Evolutionary conservation across 2,329 filamentous ascomycete genomes (phyloP), one percentile per base, ranked within the genome.

Genomic region (Cladophialophora exuberans): DNA sequence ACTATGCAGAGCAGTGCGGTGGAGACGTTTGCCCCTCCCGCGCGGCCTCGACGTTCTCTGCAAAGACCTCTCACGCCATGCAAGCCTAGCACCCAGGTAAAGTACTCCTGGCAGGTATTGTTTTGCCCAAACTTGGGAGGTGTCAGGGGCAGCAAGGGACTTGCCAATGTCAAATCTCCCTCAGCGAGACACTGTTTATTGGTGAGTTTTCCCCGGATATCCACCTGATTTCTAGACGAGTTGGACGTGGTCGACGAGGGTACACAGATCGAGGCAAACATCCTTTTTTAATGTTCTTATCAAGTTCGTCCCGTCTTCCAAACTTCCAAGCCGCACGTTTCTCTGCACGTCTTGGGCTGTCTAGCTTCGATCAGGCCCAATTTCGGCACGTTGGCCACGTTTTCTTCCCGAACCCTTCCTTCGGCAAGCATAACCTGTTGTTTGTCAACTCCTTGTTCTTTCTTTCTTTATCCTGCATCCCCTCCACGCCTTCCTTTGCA

Each of bases 371-470:
- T 25, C 45, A 38, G 42, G 20, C 41, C 38, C 30, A 30, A 35
- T 35, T 15, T 43, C 22, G 48, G 48, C 48, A 52, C 38, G 18
- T 44, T 26, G 22, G 20, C 45, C 45, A 48, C 45, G 45, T 38
- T 48, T 47, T 48, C 22, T 39, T 18, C 45, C n/a, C n/a, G n/a
- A n/a, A 48, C 31, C 20, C 31, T 20, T 13, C 18, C 45, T 31
- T 46, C 43, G 43, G 43, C 43, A 46, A 46, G 43, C 45, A 48
- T 48, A 26, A 39, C 22, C 23, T 49, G 46, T 35, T 18, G 23
- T 10, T 39, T 18, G 22, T 35, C 25, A 23, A 17, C 42, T 49
- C 38, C 13, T 54, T 36, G 23, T 38, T 25, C 20, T 31, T 26
- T 49, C 28, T n/a, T 28, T 41, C 20, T 31, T 42, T 23, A 41